Percentiles rank a stretch among this genome's conserved stretches.
These are phyloP conservation scores for Oryza glumipatula DNA, from an alignment of 176 grass and related monocot genomes.

Conservation along the genomic window DNA sequence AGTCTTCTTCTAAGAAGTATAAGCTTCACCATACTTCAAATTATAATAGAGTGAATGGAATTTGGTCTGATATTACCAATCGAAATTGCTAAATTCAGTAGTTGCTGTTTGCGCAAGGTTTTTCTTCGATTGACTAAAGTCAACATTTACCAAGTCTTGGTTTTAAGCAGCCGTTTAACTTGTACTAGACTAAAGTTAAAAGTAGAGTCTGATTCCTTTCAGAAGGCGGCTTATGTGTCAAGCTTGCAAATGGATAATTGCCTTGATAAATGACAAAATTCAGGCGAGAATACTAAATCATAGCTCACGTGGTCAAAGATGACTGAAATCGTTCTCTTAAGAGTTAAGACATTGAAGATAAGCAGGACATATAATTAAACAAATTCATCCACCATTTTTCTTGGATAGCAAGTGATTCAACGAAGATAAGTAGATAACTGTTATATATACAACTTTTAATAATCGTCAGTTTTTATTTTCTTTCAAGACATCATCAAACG, in stretches of 20 bases:
- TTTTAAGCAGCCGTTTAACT: conserved; percentile 8
- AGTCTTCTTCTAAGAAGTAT: too few relatives aligned
- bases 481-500: too few relatives aligned
- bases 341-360: not conserved
- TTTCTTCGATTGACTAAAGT: not conserved
- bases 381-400: not conserved
- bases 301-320: not conserved
- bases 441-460: not conserved
- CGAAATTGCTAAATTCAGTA: too few relatives aligned
- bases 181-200: not conserved
- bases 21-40: too few relatives aligned
- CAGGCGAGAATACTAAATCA: not conserved
- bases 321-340: not conserved
- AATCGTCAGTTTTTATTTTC: not conserved
- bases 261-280: not conserved
- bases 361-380: not conserved
- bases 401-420: not conserved
- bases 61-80: too few relatives aligned
- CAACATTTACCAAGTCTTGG: not conserved
- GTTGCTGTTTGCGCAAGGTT: not conserved
- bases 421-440: not conserved
- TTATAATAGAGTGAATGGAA: too few relatives aligned
- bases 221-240: not conserved
- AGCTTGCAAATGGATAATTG: not conserved
- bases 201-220: not conserved